Conservation (phyloP, 163 green algal species). For the Chlorella variabilis region DNA sequence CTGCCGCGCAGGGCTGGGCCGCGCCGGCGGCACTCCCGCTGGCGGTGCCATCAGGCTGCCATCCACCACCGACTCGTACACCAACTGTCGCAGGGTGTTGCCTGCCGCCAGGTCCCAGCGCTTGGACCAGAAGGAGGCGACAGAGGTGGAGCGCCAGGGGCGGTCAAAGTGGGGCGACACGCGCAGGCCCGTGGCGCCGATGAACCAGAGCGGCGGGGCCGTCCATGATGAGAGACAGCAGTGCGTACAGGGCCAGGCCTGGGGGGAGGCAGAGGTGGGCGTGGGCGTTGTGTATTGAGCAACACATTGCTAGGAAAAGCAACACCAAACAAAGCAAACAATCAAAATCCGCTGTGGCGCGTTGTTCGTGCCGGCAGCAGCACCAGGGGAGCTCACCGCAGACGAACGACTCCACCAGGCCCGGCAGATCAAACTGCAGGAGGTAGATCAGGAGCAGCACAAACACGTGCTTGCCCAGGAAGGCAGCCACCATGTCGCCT, state of each 20-base stretch:
- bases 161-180: constrained; percentile 77
- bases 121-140: constrained; percentile 53
- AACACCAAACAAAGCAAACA: neutral
- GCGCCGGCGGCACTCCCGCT: neutral
- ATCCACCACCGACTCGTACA: constrained; percentile 60
- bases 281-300: neutral
- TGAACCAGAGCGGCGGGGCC: constrained; percentile 52
- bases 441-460: neutral
- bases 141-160: constrained; percentile 54
- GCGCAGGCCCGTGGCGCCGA: constrained; percentile 52
- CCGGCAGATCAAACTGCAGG: neutral
- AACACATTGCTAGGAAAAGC: too few relatives aligned
- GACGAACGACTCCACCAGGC: neutral
- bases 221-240: constrained; percentile 66
- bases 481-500: neutral
- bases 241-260: constrained; percentile 17
- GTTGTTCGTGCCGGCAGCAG: too few relatives aligned
- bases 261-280: neutral
- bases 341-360: too few relatives aligned
- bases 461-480: neutral
- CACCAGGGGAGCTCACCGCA: neutral
- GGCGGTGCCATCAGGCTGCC: constrained; percentile 16
- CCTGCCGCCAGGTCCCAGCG: constrained; percentile 58
- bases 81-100: constrained; percentile 51
- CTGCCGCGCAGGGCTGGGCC: neutral